Evolutionary conservation across 2,329 filamentous ascomycete species (phyloP).

Genomic region (Parasarocladium wereldwijsianum): DNA sequence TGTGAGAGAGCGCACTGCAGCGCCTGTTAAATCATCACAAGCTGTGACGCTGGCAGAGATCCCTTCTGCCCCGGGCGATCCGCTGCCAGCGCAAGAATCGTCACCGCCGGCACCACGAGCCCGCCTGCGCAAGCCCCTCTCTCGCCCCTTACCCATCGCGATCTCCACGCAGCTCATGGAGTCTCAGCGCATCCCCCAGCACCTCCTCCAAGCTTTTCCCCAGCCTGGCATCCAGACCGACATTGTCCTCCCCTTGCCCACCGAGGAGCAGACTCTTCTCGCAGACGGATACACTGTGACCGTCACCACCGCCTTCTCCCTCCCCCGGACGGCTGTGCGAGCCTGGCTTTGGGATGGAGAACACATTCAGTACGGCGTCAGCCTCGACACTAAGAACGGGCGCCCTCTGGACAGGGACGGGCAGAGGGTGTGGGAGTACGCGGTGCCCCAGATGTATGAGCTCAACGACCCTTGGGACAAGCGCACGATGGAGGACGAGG

Average conservation of each 20-base stretch:
- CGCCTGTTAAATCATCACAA: too few relatives aligned
- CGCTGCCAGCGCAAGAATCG: conserved; percentile 6
- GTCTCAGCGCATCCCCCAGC: conserved; percentile 35
- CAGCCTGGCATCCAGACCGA: conserved; percentile 35
- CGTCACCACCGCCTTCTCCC: conserved; percentile 39
- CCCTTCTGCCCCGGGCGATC: conserved; percentile 5
- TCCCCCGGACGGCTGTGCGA: conserved; percentile 39
- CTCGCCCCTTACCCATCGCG: conserved; percentile 8
- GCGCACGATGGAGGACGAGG: conserved; percentile 35
- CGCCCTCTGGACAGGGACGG: conserved; percentile 31
- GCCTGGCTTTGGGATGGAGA: conserved; percentile 37
- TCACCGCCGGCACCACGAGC: conserved; percentile 6
- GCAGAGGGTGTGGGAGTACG: conserved; percentile 13
- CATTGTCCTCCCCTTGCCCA: conserved; percentile 35
- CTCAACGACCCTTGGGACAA: conserved; percentile 44
- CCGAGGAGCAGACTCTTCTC: conserved; percentile 32
- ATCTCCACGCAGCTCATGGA: conserved; percentile 19
- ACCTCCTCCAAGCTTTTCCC: conserved; percentile 31
- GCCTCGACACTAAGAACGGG: conserved; percentile 24
- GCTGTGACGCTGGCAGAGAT: too few relatives aligned
- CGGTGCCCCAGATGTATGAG: conserved; percentile 36
- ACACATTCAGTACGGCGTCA: conserved; percentile 25
- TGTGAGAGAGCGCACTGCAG: too few relatives aligned
- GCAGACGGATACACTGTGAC: conserved; percentile 34
- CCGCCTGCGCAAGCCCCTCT: conserved; percentile 15